Percentiles rank a stretch among this genome's conserved stretches.
Conservation (phyloP, 495 filamentous ascomycete species). For the Penicillium nucicola region DNA sequence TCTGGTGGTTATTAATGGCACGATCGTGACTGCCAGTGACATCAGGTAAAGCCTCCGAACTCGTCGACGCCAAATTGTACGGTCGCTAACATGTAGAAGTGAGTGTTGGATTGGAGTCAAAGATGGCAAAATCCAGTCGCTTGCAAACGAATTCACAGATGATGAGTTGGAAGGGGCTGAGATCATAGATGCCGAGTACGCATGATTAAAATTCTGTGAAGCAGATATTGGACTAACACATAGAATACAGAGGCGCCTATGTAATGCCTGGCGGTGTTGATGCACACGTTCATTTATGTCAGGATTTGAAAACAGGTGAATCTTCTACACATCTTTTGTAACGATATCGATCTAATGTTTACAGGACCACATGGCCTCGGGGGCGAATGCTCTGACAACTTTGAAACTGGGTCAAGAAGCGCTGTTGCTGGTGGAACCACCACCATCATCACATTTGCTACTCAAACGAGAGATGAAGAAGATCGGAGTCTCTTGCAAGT, state of each 20-base stretch:
- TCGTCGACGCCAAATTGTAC: not conserved
- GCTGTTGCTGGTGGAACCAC: slow-evolving; percentile 59
- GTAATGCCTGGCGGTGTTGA: slow-evolving; percentile 39
- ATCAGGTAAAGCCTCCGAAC: not conserved
- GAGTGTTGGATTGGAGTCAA: slow-evolving; percentile 13
- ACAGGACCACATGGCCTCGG: slow-evolving; percentile 10
- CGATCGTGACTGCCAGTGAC: slow-evolving; percentile 11
- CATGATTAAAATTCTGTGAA: not conserved
- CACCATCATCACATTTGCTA: slow-evolving; percentile 54
- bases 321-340: not conserved
- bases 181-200: slow-evolving; percentile 14
- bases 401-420: slow-evolving; percentile 32
- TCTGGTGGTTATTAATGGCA: slow-evolving; percentile 7
- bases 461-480: slow-evolving; percentile 6
- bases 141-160: slow-evolving; percentile 2
- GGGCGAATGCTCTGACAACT: slow-evolving; percentile 12
- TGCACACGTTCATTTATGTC: slow-evolving; percentile 36
- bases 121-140: slow-evolving; percentile 11
- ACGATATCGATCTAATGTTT: not conserved
- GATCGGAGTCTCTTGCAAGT: not conserved
- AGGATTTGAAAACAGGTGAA: slow-evolving; percentile 11
- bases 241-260: slow-evolving; percentile 7
- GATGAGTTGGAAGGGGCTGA: slow-evolving; percentile 7
- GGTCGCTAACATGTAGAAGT: not conserved
- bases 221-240: not conserved